Conservation (phyloP, 169 alveolate species). For the Plasmodium fragile region DNA sequence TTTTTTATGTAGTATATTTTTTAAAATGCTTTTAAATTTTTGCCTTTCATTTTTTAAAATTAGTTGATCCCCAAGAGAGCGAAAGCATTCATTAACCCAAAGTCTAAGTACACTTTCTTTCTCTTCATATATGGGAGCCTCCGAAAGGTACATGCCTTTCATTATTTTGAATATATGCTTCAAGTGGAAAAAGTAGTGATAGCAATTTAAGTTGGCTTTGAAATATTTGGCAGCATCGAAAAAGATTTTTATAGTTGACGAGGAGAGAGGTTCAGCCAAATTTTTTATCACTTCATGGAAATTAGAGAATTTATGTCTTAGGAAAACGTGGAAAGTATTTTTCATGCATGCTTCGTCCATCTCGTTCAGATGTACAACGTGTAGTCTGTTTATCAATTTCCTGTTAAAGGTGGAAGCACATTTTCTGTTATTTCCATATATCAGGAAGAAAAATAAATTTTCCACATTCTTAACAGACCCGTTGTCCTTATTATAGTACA, state of each 20-base stretch:
- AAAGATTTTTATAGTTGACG: constrained; percentile 55
- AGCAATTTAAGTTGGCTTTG: constrained; percentile 71
- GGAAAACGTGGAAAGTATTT: constrained; percentile 58
- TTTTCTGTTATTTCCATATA: constrained; percentile 74
- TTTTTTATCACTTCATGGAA: constrained; percentile 75
- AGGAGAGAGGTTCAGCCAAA: constrained; percentile 64
- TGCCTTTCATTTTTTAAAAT: constrained; percentile 49
- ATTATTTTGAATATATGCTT: constrained; percentile 66
- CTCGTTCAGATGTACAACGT: constrained; percentile 67
- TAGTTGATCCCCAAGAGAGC: constrained; percentile 67
- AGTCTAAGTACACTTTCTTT: constrained; percentile 69
- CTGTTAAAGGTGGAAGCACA: constrained; percentile 63
- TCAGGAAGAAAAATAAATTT: constrained; percentile 65
- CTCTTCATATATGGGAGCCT: constrained; percentile 77
- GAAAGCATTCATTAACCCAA: constrained; percentile 75
- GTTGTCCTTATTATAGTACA: constrained; percentile 65
- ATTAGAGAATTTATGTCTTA: constrained; percentile 74
- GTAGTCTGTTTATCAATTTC: constrained; percentile 43
- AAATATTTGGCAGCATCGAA: constrained; percentile 55
- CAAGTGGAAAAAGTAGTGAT: constrained; percentile 75
- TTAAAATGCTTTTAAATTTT: constrained; percentile 63
- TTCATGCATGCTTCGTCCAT: constrained; percentile 65
- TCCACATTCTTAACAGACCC: constrained; percentile 60
- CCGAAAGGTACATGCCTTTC: constrained; percentile 72
- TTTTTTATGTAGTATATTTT: constrained; percentile 70